Percentiles rank a stretch among this genome's conserved stretches.
Conservation (phyloP, 345 rosid genomes). For the Tarenaya hassleriana region DNA sequence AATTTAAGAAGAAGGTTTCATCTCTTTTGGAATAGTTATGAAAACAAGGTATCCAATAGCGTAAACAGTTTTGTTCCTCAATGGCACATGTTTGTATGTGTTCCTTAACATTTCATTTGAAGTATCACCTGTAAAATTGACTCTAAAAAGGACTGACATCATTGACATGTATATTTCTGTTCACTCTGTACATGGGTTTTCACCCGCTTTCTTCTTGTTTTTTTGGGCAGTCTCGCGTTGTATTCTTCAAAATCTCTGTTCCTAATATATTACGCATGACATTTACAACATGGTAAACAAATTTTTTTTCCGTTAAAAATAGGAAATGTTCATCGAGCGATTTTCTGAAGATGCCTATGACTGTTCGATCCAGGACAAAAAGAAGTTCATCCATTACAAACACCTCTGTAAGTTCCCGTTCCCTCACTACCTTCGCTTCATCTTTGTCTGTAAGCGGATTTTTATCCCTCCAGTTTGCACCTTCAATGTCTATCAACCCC, state of each 20-base stretch:
- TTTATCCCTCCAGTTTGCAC: too few species aligned
- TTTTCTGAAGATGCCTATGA: constrained; percentile 61
- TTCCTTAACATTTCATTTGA: too few species aligned
- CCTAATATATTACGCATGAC: too few species aligned
- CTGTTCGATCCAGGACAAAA: constrained; percentile 40
- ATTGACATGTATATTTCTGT: not conserved
- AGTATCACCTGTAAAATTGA: too few species aligned
- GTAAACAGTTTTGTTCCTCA: not conserved
- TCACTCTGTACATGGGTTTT: not conserved
- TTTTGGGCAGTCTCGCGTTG: not conserved
- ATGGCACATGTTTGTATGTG: not conserved
- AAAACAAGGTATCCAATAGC: not conserved
- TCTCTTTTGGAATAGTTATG: not conserved
- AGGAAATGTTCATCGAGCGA: constrained; percentile 68
- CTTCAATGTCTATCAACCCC: not conserved
- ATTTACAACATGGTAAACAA: not conserved
- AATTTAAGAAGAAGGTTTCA: not conserved
- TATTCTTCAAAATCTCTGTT: not conserved
- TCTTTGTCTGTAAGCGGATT: not conserved
- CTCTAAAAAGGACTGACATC: too few species aligned
- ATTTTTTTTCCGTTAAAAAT: constrained; percentile 20
- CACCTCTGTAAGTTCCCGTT: constrained; percentile 47
- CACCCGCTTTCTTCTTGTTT: too few species aligned
- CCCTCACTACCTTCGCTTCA: constrained; percentile 3
- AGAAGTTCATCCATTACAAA: constrained; percentile 61